Conservation (phyloP, 2,329 filamentous ascomycete genomes). For the Penicillium sclerotigenum region DNA sequence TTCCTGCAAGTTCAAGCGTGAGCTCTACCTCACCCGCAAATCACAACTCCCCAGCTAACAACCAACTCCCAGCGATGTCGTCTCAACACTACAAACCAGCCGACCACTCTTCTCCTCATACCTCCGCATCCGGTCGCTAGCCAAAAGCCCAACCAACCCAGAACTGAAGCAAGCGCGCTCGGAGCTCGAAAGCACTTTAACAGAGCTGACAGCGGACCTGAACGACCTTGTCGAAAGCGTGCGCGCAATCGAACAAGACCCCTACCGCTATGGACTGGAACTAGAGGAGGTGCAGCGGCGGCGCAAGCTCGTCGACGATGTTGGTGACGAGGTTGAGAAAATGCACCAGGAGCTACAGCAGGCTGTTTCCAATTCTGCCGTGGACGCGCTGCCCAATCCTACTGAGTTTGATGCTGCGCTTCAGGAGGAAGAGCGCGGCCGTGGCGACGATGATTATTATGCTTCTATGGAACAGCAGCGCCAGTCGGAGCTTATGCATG, state of each 20-base stretch:
- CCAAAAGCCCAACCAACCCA: conserved; percentile 67
- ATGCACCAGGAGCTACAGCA: conserved; percentile 80
- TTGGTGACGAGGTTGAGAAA: conserved; percentile 81
- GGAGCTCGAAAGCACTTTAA: conserved; percentile 75
- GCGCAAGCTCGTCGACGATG: conserved; percentile 78
- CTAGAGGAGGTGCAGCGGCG: conserved; percentile 77
- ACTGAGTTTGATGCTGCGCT: conserved; percentile 53
- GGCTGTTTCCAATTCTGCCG: conserved; percentile 46
- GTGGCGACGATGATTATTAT: conserved; percentile 60
- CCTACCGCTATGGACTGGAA: conserved; percentile 81
- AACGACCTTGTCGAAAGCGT: conserved; percentile 85
- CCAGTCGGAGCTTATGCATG: conserved; percentile 86
- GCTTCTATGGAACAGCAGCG: conserved; percentile 85
- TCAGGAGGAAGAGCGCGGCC: conserved; percentile 39
- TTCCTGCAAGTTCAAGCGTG: conserved; percentile 51
- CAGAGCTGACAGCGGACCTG: conserved; percentile 78
- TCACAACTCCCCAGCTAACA: conserved; percentile 9
- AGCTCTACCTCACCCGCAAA: conserved; percentile 10
- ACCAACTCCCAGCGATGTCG: conserved; percentile 67
- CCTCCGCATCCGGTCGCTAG: conserved; percentile 87
- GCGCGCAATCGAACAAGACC: conserved; percentile 79
- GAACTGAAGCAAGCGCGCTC: conserved; percentile 61
- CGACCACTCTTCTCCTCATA: conserved; percentile 91
- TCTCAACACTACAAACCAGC: conserved; percentile 73
- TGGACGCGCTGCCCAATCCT: conserved; percentile 55